These are phyloP conservation scores for rapeseed (Brassica napus) DNA, from an alignment of 345 rosid species.

Conservation along the genomic window DNA sequence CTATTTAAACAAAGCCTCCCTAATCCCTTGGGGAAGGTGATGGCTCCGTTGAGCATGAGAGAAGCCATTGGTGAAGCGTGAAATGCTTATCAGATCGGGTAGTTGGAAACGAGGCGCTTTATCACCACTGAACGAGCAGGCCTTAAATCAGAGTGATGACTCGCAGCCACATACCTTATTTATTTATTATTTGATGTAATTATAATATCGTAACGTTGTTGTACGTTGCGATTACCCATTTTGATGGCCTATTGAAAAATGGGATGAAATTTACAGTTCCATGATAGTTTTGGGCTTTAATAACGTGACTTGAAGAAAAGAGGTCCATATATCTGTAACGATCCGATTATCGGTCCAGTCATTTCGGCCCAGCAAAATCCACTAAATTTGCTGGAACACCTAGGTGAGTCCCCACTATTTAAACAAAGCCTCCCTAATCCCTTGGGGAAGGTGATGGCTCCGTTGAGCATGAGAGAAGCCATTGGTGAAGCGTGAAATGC, in stretches of 20 bases:
- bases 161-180: neutral
- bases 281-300: no score
- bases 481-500: slow-evolving; percentile 25
- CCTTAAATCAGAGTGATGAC: neutral
- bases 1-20: slow-evolving; percentile 1
- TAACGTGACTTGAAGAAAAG: no score
- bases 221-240: neutral
- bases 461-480: slow-evolving; percentile 76
- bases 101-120: neutral
- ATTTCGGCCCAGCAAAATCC: no score
- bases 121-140: neutral
- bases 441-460: slow-evolving; percentile 51
- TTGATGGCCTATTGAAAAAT: no score
- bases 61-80: slow-evolving; percentile 54
- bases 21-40: slow-evolving; percentile 44
- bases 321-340: no score
- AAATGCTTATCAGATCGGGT: neutral
- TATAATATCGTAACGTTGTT: neutral
- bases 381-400: no score
- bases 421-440: slow-evolving; percentile 27
- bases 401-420: no score
- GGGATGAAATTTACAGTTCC: no score
- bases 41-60: slow-evolving; percentile 65
- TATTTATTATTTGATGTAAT: neutral
- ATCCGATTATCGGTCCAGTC: no score